These are phyloP conservation scores for Obelidium mucronatum DNA, from an alignment of 192 early-diverging fungal species.

Conservation along the genomic window DNA sequence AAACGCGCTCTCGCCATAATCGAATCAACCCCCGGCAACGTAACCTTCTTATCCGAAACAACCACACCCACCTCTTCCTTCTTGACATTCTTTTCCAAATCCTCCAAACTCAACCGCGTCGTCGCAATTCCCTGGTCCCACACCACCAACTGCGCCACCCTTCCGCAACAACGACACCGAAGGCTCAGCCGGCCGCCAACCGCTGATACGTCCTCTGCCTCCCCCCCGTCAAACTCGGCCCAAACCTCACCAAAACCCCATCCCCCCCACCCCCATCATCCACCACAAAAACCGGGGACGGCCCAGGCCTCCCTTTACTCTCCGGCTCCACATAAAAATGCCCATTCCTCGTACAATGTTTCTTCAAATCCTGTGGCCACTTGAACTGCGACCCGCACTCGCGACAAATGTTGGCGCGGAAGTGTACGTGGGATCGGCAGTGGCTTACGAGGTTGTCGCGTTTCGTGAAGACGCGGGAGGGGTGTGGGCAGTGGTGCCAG, in stretches of 20 bases:
- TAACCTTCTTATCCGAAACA: too few relatives aligned
- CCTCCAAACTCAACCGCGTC: too few relatives aligned
- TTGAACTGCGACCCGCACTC: conserved; percentile 1
- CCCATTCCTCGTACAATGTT: background rate
- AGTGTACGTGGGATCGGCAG: background rate
- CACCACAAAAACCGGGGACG: background rate
- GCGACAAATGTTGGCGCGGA: background rate
- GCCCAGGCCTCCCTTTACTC: background rate
- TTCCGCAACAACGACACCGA: too few relatives aligned
- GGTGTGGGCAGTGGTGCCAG: conserved; percentile 4
- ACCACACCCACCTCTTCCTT: too few relatives aligned
- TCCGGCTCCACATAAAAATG: background rate
- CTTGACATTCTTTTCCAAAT: too few relatives aligned
- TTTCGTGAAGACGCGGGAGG: background rate
- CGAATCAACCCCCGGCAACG: too few relatives aligned
- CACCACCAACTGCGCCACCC: too few relatives aligned
- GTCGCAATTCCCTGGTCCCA: too few relatives aligned
- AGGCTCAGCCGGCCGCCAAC: too few relatives aligned
- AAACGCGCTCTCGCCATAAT: too few relatives aligned
- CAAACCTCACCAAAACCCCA: background rate
- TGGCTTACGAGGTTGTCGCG: conserved; percentile 7
- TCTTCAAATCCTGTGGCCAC: conserved; percentile 14
- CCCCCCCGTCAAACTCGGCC: background rate
- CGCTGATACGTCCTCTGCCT: background rate
- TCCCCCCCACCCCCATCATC: too few relatives aligned